Base-by-base conservation (phyloP, 2,329 filamentous ascomycete species). In the Paraconiothyrium brasiliense region DNA sequence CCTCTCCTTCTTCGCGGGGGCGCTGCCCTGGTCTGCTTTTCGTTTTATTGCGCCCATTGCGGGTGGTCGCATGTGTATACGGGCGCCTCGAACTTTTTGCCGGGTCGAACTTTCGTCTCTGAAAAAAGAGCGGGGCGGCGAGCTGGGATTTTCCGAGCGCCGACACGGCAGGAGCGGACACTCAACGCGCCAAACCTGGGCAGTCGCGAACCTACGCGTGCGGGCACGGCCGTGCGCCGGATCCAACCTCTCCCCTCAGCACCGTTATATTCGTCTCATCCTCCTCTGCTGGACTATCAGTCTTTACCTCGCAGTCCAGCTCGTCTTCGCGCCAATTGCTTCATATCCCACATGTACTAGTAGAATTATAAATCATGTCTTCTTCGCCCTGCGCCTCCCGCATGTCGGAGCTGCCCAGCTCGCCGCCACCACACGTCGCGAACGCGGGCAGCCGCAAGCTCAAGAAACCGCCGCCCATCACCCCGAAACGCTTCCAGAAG, bases 401-500 rank as follows among this genome's bases (percentile, higher is more conserved):
- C 62, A 63, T 76, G 68, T 69, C 72, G 37, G 73, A 76, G 41
- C 61, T 79, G 74, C 73, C 76, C 60, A 71, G 72, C n/a, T 80
- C 78, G 51, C 78, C 79, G 57, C 77, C 78, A 48, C 73, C 73
- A 63, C 64, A 79, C 32, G 47, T 73, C 35, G 64, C 74, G 32
- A 69, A 67, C 27, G 61, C 65, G 37, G 69, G 69, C 34, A 72
- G 68, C 47, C 66, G 72, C 52, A 84, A 83, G 67, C 77, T 76
- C 41, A 82, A 76, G 65, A 81, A 79, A 61, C 80, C 81, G 35
- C 83, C 83, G 6, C 83, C 82, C 32, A 82, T 85, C 65, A 85
- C 83, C 0, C 83, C 83, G 7, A 83, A 83, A 67, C 79, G 83
- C 60, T 84, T 85, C 73, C 83, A 73, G 51, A 80, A 81, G 63